Conservation (phyloP, 768 basidiomycete genomes). For the Leccinum sublutescens region DNA sequence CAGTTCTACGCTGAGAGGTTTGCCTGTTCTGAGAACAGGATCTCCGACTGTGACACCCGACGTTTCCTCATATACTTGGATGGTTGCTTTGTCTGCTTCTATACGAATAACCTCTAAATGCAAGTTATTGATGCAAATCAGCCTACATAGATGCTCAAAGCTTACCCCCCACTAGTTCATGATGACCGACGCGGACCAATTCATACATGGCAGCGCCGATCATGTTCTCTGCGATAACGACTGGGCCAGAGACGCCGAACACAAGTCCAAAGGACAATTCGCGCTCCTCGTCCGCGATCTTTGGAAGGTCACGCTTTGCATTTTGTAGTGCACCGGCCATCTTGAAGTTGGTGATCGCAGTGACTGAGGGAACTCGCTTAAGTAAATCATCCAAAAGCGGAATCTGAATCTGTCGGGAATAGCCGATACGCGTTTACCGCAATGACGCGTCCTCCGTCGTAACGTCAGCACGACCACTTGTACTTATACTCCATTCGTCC, state of each 20-base stretch:
- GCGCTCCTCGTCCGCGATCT: conserved; percentile 86
- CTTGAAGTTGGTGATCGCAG: conserved; percentile 19
- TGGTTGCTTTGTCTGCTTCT: conserved; percentile 96
- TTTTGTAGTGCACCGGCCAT: conserved; percentile 95
- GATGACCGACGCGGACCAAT: conserved; percentile 96
- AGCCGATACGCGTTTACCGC: conserved; percentile 27
- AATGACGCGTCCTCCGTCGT: conserved; percentile 37
- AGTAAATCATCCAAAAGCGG: conserved; percentile 28
- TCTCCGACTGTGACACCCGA: conserved; percentile 99
- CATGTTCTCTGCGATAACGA: conserved; percentile 97
- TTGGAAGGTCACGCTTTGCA: conserved; percentile 83
- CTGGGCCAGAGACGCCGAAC: conserved; percentile 95
- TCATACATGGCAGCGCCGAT: conserved; percentile 95
- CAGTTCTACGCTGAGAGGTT: conserved; percentile 95
- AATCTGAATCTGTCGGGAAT: conserved; percentile 25
- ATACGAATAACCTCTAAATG: conserved; percentile 95
- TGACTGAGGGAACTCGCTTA: neutral
- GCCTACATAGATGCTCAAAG: conserved; percentile 5
- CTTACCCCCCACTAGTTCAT: conserved; percentile 95
- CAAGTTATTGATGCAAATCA: conserved; percentile 11
- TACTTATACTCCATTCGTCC: conserved; percentile 15
- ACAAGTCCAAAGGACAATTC: conserved; percentile 88
- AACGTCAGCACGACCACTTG: conserved; percentile 15
- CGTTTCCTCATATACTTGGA: conserved; percentile 99
- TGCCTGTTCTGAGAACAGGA: conserved; percentile 95